Evolutionary conservation across 257 asterid genomes (phyloP).

Genomic region (Vinca minor): DNA sequence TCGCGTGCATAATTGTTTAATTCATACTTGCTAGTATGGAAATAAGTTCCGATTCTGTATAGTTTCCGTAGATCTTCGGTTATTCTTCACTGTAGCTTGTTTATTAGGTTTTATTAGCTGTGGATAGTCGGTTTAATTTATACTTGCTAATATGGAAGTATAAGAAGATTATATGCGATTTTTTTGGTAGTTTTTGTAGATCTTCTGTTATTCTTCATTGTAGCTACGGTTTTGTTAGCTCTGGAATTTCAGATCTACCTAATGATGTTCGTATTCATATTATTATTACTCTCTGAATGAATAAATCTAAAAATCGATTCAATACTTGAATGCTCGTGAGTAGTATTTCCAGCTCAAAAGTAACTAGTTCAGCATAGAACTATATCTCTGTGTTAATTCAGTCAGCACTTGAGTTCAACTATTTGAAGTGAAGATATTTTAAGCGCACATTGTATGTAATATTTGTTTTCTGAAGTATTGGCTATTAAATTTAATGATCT

Average conservation of each 20-base stretch:
- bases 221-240: neutral
- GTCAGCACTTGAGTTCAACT: neutral
- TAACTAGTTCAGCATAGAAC: neutral
- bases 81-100: too few relatives aligned
- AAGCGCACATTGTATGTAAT: neutral
- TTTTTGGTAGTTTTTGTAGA: neutral
- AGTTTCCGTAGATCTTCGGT: too few relatives aligned
- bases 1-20: neutral
- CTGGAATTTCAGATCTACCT: slow-evolving; percentile 11
- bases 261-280: too few relatives aligned
- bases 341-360: neutral
- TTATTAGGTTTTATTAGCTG: too few relatives aligned
- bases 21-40: too few relatives aligned
- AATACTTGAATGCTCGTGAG: neutral
- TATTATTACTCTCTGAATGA: too few relatives aligned
- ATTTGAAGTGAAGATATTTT: neutral
- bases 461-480: neutral
- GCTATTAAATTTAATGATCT: slow-evolving; percentile 3
- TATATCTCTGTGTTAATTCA: neutral
- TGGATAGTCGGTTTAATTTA: too few relatives aligned
- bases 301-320: neutral
- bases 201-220: neutral
- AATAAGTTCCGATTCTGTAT: too few relatives aligned
- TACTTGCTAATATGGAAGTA: neutral
- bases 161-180: neutral